Base-by-base conservation (phyloP, 345 rosid species). In the Adansonia digitata region DNA sequence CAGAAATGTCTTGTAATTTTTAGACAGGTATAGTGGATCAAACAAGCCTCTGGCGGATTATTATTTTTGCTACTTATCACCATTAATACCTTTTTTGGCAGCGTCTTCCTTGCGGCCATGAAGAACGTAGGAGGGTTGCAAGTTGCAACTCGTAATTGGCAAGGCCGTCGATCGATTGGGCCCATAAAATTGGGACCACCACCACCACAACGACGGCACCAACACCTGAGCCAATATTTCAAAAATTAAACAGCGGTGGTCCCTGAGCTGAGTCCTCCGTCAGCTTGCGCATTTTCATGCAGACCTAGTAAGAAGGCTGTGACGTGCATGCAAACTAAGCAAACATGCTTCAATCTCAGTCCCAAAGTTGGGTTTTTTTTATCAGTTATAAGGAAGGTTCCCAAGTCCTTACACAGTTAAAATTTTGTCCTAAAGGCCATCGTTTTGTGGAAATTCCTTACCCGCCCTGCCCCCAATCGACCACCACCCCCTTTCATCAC, bases 391-490 rank as follows among this genome's bases (percentile, higher is more conserved):
- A 15, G 40, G 56, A n/a, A 46, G 40, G 40, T 15, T 46, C 72
- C 63, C 35, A 5, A 37, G 39, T 37, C 39, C 35, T 57, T 35
- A 46, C 57, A 68, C 24, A 27, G 8, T 68, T 46, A 27, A 68
- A 55, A 55, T 31, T 26, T 68, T 27, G 56, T 68, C 55, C 10
- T 27, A 46, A 45, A 8, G 37, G 12, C 7, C 71, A 6, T 7
- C 55, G 24, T 27, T n/a, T 68, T 42, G 71, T 66, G 52, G 52
- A 52, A 26, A 67, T 24, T 45, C 71, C 52, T 66, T 34, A 51
- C 42, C 59, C 15, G 9, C 43, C 37, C 35, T 4, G 66, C n/a
- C n/a, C n/a, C n/a, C n/a, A n/a, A n/a, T n/a, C 2, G 17, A 20
- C 69, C 18, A 2, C 27, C 53, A 49, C 11, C n/a, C n/a, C 46